Conservation (phyloP, 768 basidiomycete species). For the Mycena alexandri region DNA sequence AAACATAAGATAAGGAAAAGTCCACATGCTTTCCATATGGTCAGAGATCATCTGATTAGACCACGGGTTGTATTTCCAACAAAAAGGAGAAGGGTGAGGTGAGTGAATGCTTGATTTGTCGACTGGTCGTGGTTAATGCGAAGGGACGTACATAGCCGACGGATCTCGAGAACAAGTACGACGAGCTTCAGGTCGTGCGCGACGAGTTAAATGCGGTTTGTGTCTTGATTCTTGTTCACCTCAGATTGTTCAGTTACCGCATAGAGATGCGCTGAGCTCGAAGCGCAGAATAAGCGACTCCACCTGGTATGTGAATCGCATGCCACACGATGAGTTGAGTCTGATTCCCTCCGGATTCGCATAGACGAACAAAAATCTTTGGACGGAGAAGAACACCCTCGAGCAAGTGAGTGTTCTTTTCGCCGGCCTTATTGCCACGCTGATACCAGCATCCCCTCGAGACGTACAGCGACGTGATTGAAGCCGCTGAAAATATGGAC, state of each 20-base stretch:
- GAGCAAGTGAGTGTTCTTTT: background rate
- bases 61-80: too few species aligned
- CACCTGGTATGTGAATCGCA: background rate
- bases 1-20: too few species aligned
- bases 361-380: background rate
- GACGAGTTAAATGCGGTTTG: conserved; percentile 1
- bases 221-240: background rate
- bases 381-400: background rate
- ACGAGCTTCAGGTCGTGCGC: background rate
- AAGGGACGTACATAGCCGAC: background rate
- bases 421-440: too few species aligned
- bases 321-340: too few species aligned
- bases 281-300: conserved; percentile 1
- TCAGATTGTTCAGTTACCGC: background rate
- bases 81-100: background rate
- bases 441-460: background rate
- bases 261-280: conserved; percentile 9
- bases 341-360: background rate
- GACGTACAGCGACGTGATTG: background rate
- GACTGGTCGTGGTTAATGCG: background rate
- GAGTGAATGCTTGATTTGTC: background rate
- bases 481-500: background rate
- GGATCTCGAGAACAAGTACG: background rate
- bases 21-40: too few species aligned
- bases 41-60: too few species aligned